These are phyloP conservation scores for Volutella citrinella DNA, from an alignment of 2,329 filamentous ascomycete genomes.

Conservation along the genomic window DNA sequence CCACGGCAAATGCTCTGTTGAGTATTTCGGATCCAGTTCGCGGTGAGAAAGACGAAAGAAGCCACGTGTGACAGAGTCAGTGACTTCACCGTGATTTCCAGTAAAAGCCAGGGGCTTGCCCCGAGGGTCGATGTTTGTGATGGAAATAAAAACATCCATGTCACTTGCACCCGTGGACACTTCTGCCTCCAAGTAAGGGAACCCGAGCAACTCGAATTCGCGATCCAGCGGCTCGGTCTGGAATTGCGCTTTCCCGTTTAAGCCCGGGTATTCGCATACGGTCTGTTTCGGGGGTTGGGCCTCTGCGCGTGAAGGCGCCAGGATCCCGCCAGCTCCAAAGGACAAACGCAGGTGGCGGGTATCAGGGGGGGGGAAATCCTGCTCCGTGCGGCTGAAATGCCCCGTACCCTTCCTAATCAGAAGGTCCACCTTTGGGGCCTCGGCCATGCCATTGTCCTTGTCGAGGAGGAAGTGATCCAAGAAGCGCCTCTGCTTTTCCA, in stretches of 20 bases:
- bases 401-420: slow-evolving; percentile 3
- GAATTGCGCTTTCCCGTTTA: not conserved
- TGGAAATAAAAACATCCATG: slow-evolving; percentile 5
- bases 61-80: slow-evolving; percentile 2
- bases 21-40: slow-evolving; percentile 1
- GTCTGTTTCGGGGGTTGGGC: no score
- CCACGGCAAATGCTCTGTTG: not conserved
- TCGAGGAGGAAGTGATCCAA: slow-evolving; percentile 5
- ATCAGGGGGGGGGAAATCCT: slow-evolving; percentile 5
- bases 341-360: not conserved
- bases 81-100: slow-evolving; percentile 5
- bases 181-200: slow-evolving; percentile 4
- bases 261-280: slow-evolving; percentile 1
- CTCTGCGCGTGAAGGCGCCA: no score
- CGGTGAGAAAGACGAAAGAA: slow-evolving; percentile 8
- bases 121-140: not conserved
- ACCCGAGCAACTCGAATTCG: slow-evolving; percentile 5
- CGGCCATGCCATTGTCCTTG: slow-evolving; percentile 3
- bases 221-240: not conserved
- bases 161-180: slow-evolving; percentile 3
- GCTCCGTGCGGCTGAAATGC: slow-evolving; percentile 3
- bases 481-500: slow-evolving; percentile 5
- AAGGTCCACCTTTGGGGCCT: slow-evolving; percentile 1
- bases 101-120: slow-evolving; percentile 1
- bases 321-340: not conserved